Base-by-base conservation (phyloP, 768 basidiomycete species). In the Panus rudis region DNA sequence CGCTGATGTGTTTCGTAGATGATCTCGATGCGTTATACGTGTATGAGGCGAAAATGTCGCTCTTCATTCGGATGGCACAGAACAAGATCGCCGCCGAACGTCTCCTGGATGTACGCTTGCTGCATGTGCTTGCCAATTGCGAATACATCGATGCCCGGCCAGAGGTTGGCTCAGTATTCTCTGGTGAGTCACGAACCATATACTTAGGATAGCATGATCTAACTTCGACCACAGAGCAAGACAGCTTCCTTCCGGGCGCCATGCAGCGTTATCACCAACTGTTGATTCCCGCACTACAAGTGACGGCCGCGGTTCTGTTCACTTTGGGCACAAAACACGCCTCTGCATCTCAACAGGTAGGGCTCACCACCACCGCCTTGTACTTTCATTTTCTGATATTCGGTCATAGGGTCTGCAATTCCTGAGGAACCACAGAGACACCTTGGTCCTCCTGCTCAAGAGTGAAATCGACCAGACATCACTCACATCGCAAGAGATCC, bases 21-120 rank as follows among this genome's bases (percentile, higher is more conserved):
- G 88, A 92, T 46, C 64, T 98, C 23, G 93, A 94, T 54, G 72
- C 90, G 0, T 69, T 93, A 30, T 98, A 96, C 63, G 87, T 97
- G 12, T 97, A 92, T 53, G 94, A 97, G 58, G 79, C 92, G 12
- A 94, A 94, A 63, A 83, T 94, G 78, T 88, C 92, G 3, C 66
- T 96, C 49, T 79, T 97, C 46, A 76, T 85, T 21, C 77, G 90
- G 23, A 78, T 96, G 65, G 79, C 90, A 0, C 84, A 92, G 58
- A 86, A 81, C 3, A 73, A 85, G 34, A 66, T 72, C 45, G 94
- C 93, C 2, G 91, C 92, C 2, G 92, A 96, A 55, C 76, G 81
- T 33, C 64, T 97, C 19, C 61, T 96, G 4, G 89, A 92, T 45
- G 75, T 79, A 1, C 85, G 87, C 42, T 52, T 92, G 2, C 69